Base-by-base conservation (phyloP, 202 grass and related monocot genomes). In the Alloteropsis angusta region DNA sequence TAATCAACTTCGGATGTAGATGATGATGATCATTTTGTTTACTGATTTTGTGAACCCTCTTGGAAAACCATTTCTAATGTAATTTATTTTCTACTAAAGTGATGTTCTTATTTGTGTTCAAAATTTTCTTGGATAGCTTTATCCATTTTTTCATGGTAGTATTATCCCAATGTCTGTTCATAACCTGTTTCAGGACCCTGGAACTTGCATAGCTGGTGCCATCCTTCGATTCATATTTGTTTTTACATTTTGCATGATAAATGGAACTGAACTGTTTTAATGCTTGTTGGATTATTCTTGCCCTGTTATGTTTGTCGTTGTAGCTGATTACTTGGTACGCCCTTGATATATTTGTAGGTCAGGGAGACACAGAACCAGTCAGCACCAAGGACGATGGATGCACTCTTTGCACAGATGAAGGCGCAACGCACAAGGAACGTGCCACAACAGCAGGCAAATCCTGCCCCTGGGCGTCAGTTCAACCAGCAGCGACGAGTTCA, bases 371-470 rank as follows among this genome's bases (percentile, higher is more conserved):
- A 77, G 60, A 89, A 60, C 17, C 79, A 93, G 83, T 71, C 65
- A 17, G 69, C 75, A 22, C 88, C 83, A 2, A 85, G 78, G 44
- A 93, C 91, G 52, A 93, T 93, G 91, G 91, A 93, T 84, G 91
- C 88, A 0, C 85, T 93, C 25, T 93, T 93, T 81, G 79, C 91
- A 53, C 85, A 73, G 48, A 93, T 93, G 91, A 89, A 93, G 83
- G 67, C 80, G 19, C 75, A 91, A 39, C 73, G 88, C 43, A 88
- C 84, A 85, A 86, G 58, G 58, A 71, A 42, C 16, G 72, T 81
- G 15, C 80, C 82, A 18, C 85, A 77, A 25, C 88, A 77, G 80
- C 72, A 79, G 57, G 49, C 65, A 70, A 77, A 80, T 22, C 17
- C 84, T 75, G 68, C 28, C 19, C 77, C 54, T 22, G 54, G 37